These are phyloP conservation scores for Discostella stelligera DNA, from an alignment of 352 stramenopile genomes.

Conservation along the genomic window DNA sequence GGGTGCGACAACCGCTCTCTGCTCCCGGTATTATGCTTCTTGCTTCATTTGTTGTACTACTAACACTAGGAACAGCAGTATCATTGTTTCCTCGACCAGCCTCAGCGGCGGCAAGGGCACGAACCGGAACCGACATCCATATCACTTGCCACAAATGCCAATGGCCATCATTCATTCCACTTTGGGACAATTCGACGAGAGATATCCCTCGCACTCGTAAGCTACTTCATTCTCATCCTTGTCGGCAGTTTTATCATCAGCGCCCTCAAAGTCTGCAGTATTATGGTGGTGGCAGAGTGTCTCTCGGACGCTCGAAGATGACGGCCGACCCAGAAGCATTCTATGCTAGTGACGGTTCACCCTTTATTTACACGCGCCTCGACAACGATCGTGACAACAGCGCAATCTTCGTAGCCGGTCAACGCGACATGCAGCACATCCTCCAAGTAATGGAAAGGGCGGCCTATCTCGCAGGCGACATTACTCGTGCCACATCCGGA, in stretches of 20 bases:
- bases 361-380: constrained; percentile 23
- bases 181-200: background rate
- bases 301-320: background rate
- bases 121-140: background rate
- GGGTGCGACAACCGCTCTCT: no score
- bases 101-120: background rate
- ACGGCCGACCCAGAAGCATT: background rate
- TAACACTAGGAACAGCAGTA: no score
- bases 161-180: background rate
- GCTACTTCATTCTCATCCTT: background rate
- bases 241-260: background rate
- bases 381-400: constrained; percentile 3
- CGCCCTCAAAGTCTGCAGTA: background rate
- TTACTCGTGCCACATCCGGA: constrained; percentile 34
- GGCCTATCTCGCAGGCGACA: constrained; percentile 32
- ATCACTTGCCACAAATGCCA: background rate
- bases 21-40: background rate
- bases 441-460: constrained; percentile 43
- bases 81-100: no score
- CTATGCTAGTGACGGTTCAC: background rate
- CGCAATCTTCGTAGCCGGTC: background rate
- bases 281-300: background rate
- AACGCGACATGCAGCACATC: constrained; percentile 42
- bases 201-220: background rate
- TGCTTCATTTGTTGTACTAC: background rate